Conservation (phyloP, 768 basidiomycete species). For the Obba rivulosa region DNA sequence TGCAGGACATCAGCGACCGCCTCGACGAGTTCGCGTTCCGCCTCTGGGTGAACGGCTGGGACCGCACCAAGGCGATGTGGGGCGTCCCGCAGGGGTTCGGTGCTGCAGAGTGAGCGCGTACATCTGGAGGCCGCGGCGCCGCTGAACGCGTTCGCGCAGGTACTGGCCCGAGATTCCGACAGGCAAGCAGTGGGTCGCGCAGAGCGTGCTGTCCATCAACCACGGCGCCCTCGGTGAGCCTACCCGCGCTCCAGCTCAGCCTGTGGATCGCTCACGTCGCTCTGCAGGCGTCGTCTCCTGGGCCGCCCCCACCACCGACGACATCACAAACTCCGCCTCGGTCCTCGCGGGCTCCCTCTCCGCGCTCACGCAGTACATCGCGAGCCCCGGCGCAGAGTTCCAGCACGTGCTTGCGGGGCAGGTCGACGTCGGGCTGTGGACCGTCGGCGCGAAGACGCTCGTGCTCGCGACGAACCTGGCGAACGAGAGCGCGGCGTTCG, state of each 20-base stretch:
- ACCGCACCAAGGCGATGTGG: constrained; percentile 67
- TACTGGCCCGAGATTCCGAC: constrained; percentile 64
- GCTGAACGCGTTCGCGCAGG: constrained; percentile 23
- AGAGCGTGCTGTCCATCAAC: constrained; percentile 62
- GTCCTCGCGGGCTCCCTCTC: constrained; percentile 26
- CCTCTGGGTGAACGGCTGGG: constrained; percentile 60
- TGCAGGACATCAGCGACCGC: constrained; percentile 62
- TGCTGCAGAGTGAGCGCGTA: constrained; percentile 29
- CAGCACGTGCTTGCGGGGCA: constrained; percentile 13
- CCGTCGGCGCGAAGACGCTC: constrained; percentile 24
- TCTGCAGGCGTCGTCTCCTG: constrained; percentile 31
- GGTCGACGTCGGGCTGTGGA: constrained; percentile 32
- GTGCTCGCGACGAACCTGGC: constrained; percentile 31
- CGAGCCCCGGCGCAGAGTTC: constrained; percentile 23
- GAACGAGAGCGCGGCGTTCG: constrained; percentile 16
- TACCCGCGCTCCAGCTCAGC: not conserved
- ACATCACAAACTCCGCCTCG: constrained; percentile 33
- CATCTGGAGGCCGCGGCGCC: not conserved
- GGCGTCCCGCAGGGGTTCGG: constrained; percentile 80
- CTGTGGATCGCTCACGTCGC: not conserved
- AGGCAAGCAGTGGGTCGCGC: constrained; percentile 63
- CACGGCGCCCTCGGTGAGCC: constrained; percentile 54
- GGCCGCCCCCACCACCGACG: constrained; percentile 35
- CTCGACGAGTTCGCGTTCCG: constrained; percentile 63
- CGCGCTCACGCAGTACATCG: constrained; percentile 24